Evolutionary conservation across 75 land plant genomes (phyloP), one percentile per base, ranked within the genome.

Genomic region (Ceratopteris richardii): DNA sequence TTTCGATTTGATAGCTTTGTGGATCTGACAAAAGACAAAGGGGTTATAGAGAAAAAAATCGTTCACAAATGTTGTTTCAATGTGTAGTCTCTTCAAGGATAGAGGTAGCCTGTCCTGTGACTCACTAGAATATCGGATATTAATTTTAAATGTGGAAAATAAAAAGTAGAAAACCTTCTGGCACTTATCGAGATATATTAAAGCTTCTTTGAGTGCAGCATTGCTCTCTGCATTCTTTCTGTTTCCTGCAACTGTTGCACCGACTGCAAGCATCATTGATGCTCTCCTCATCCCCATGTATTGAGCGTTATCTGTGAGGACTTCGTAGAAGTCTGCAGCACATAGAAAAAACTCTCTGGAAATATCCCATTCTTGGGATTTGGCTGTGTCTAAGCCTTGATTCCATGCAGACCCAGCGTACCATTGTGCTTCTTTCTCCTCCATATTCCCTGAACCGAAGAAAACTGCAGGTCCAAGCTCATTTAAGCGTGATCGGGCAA

Each of bases 361-460:
- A 22, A 66, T 21, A 1, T 76, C 70, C 60, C 68, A 88, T 16
- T 69, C 67, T 36, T 61, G 69, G 17, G 62, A 63, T 56, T 69
- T 72, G 23, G 72, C 81, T 26, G 75, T 67, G 29, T 61, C 81
- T 44, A 78, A 47, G 30, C 89, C 97, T 58, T 76, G 67, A 69
- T 92, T 92, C 94, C 89, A 92, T 42, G 82, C 30, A 54, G 62
- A 61, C 24, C 73, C 76, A 6, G 86, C 83, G 76, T 82, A 85
- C 97, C 94, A 88, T 33, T 65, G 85, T 7, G 68, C 50, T 62
- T 92, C 97, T 10, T 85, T 64, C 48, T 67, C 68, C 33, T 78
- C 94, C 24, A 56, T 77, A 44, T 62, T 84, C 25, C 80, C 83
- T 25, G 61, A n/a, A 14, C 88, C 92, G 62, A 87, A 87, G 64